Percentiles rank a stretch among this genome's conserved stretches.
These are phyloP conservation scores for Pichia cabralensis DNA, from an alignment of 805 yeast genomes.

Conservation along the genomic window DNA sequence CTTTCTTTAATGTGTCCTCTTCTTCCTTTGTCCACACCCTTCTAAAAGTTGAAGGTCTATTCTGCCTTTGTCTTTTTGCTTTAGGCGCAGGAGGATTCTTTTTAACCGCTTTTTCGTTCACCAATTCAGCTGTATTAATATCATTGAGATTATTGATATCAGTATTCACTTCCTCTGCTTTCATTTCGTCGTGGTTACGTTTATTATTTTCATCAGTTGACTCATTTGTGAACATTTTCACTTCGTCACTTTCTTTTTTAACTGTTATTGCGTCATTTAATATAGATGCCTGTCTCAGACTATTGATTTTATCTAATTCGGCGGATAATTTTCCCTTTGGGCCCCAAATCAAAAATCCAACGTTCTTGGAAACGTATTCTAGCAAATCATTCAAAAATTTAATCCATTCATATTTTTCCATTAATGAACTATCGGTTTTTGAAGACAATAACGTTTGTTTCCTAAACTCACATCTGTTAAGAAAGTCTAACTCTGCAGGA, in stretches of 20 bases:
- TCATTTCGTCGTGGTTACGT: background rate
- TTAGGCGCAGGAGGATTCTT: background rate
- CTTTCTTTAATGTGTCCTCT: slow-evolving; percentile 74
- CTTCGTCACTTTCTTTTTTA: slow-evolving; percentile 9
- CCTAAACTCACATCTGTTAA: slow-evolving; percentile 63
- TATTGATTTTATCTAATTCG: slow-evolving; percentile 14
- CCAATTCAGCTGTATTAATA: background rate
- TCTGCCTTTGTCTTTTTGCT: slow-evolving; percentile 14
- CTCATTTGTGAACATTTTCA: background rate
- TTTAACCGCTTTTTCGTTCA: background rate
- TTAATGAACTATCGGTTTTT: slow-evolving; percentile 39
- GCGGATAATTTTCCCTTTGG: slow-evolving; percentile 25
- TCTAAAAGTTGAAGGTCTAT: slow-evolving; percentile 31
- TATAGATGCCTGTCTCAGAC: no score
- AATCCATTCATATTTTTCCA: slow-evolving; percentile 78
- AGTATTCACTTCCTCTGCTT: no score
- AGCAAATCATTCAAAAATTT: slow-evolving; percentile 69
- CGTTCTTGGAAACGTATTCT: slow-evolving; percentile 67
- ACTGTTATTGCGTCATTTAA: background rate
- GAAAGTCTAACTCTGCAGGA: slow-evolving; percentile 73
- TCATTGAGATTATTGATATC: no score
- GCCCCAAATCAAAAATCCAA: slow-evolving; percentile 68
- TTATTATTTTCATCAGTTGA: background rate
- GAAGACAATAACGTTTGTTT: slow-evolving; percentile 47
- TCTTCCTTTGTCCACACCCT: slow-evolving; percentile 85